phyloP scores from a whole-genome alignment of 2,329 filamentous ascomycete genomes.

The Aspergillus ibericus region DNA sequence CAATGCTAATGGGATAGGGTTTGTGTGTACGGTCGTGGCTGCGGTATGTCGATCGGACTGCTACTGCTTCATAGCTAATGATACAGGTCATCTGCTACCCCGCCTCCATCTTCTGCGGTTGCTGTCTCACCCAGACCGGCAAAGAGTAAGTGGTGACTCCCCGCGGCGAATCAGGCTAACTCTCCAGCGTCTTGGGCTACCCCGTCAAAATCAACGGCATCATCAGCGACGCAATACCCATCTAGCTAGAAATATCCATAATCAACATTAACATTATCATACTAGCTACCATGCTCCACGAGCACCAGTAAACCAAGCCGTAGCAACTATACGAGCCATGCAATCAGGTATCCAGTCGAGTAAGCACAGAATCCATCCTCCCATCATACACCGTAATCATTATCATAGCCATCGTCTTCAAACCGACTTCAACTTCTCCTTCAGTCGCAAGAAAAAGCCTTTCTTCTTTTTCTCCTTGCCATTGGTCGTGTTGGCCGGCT shows the following conservation, averaged over 20 bases:
- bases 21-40: constrained; percentile 49
- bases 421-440: constrained; percentile 53
- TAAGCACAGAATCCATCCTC: constrained; percentile 12
- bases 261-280: constrained; percentile 2
- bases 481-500: constrained; percentile 4
- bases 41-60: constrained; percentile 47
- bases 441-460: constrained; percentile 58
- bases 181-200: constrained; percentile 49
- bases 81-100: constrained; percentile 56
- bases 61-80: not conserved
- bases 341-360: constrained; percentile 26
- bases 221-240: constrained; percentile 51
- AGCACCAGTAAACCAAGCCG: constrained; percentile 1
- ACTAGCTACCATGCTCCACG: not conserved
- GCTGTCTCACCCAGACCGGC: constrained; percentile 54
- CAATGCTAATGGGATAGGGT: constrained; percentile 32
- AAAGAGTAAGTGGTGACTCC: constrained; percentile 47
- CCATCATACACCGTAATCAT: constrained; percentile 13
- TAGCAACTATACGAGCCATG: constrained; percentile 12
- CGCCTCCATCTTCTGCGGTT: constrained; percentile 57
- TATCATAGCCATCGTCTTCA: not conserved
- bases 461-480: constrained; percentile 60
- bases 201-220: constrained; percentile 55
- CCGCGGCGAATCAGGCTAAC: not conserved
- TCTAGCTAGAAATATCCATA: constrained; percentile 9